These are phyloP conservation scores for Globisporangium irregulare DNA, from an alignment of 352 stramenopile genomes.

Conservation along the genomic window DNA sequence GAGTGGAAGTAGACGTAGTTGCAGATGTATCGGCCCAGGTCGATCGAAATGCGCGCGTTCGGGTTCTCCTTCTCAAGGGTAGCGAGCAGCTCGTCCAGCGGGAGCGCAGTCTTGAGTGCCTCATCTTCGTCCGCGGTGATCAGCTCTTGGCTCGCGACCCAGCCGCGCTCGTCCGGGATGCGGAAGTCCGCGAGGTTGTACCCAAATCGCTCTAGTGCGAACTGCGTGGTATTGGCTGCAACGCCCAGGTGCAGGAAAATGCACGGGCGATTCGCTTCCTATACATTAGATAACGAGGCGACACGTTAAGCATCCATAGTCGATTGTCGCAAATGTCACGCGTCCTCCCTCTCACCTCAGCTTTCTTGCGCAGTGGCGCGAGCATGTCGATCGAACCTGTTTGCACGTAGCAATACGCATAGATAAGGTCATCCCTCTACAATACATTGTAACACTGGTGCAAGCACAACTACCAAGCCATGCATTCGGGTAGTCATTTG, in stretches of 20 bases:
- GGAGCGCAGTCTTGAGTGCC: constrained; percentile 47
- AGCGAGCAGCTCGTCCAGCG: constrained; percentile 53
- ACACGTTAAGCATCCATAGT: constrained; percentile 1
- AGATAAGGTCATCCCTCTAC: neutral
- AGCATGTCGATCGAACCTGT: constrained; percentile 37
- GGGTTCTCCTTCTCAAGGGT: constrained; percentile 31
- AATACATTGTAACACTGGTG: no score
- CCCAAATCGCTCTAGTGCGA: constrained; percentile 61
- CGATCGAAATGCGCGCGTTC: constrained; percentile 50
- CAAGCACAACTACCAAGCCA: no score
- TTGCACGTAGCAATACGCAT: neutral
- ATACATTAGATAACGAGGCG: neutral
- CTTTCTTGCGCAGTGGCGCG: constrained; percentile 30
- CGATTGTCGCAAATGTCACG: neutral
- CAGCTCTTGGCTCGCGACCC: constrained; percentile 46
- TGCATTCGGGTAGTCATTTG: neutral
- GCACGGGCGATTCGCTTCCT: constrained; percentile 47
- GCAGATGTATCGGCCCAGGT: constrained; percentile 83
- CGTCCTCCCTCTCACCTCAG: constrained; percentile 24
- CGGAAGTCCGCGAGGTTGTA: constrained; percentile 83
- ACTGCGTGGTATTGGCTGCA: constrained; percentile 34
- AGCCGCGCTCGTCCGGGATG: constrained; percentile 77
- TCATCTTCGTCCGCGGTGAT: constrained; percentile 48
- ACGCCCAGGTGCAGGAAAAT: constrained; percentile 81
- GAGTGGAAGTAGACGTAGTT: constrained; percentile 86